phyloP scores from a whole-genome alignment of 345 rosid genomes.

The Cardamine resedifolia region DNA sequence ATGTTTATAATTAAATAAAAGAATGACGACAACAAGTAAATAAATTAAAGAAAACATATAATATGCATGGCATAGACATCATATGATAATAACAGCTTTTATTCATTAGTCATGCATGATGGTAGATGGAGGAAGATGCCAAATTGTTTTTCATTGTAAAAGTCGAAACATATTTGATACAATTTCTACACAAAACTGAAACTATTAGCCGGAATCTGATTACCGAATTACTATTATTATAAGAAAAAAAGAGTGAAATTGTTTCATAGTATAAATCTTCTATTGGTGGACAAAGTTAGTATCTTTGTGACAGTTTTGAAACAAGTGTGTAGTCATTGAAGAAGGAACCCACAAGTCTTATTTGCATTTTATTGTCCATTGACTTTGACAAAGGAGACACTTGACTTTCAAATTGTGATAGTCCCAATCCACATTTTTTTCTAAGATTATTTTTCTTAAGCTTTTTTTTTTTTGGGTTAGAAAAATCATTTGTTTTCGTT shows the following conservation, averaged over 20 bases:
- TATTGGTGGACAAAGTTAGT: not conserved
- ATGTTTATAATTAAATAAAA: not conserved
- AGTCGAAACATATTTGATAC: not conserved
- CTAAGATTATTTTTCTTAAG: not conserved
- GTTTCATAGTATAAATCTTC: not conserved
- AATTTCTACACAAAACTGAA: not conserved
- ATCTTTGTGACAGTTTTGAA: slow-evolving; percentile 14
- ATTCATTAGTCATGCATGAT: slow-evolving; percentile 38
- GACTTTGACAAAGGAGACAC: slow-evolving; percentile 36
- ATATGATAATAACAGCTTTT: slow-evolving; percentile 30
- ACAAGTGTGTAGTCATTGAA: slow-evolving; percentile 14
- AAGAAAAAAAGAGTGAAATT: not conserved
- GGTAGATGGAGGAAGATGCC: slow-evolving; percentile 28
- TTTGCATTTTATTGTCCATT: slow-evolving; percentile 28
- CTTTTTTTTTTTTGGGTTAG: not conserved
- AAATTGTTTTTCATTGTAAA: slow-evolving; percentile 4
- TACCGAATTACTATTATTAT: not conserved
- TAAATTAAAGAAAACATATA: slow-evolving; percentile 27
- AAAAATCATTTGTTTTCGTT: not conserved
- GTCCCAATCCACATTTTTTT: slow-evolving; percentile 2
- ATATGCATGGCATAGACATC: slow-evolving; percentile 28
- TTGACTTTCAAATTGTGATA: slow-evolving; percentile 27
- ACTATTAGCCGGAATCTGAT: not conserved
- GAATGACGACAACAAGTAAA: slow-evolving; percentile 32
- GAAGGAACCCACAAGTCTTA: slow-evolving; percentile 22